Base-by-base conservation (phyloP, 2,329 filamentous ascomycete genomes). In the Dactylella cylindrospora region DNA sequence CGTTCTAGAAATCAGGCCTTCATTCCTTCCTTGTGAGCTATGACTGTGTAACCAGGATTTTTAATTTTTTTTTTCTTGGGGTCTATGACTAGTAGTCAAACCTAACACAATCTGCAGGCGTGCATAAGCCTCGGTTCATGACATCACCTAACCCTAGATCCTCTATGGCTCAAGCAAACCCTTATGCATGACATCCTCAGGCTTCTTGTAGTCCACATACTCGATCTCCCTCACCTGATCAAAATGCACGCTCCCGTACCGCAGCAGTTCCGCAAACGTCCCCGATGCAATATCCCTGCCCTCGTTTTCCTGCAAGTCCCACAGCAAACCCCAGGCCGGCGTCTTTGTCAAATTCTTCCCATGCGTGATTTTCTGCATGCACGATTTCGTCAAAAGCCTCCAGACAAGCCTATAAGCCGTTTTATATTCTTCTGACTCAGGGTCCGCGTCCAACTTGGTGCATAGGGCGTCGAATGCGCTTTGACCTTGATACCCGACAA, bases 321-420 rank as follows among this genome's bases (percentile, higher is more conserved):
- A 67, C 7, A 74, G 43, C 4, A 66, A 54, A 0, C 72, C 72
- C 12, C 71, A 57, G 17, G 67, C 65, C 10, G 66, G 40, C 8
- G 65, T 67, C 15, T 67, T 65, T 5, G 67, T 69, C 28, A 72
- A 28, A 1, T 65, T 65, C 47, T 71, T 70, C 0, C 69, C 72
- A 57, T 73, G 72, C 1, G 70, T 71, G n/a, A 74, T 69, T 52
- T 74, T 74, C 64, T 73, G 68, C 68, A 72, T 67, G 2, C 67
- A 67, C 3, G 69, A 68, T 33, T 68, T 66, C 8, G 72, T 68
- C 36, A 74, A 62, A 32, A 73, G 26, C 4, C 65, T 66, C 70
- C 71, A 73, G 2, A 70, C 62, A 6, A 68, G 19, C 23, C 65
- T 62, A 26, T 71, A 67, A 0, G 69, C 70, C 8, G 50, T 47